phyloP scores from a whole-genome alignment of 2,329 filamentous ascomycete species.

The Fusarium domesticum region DNA sequence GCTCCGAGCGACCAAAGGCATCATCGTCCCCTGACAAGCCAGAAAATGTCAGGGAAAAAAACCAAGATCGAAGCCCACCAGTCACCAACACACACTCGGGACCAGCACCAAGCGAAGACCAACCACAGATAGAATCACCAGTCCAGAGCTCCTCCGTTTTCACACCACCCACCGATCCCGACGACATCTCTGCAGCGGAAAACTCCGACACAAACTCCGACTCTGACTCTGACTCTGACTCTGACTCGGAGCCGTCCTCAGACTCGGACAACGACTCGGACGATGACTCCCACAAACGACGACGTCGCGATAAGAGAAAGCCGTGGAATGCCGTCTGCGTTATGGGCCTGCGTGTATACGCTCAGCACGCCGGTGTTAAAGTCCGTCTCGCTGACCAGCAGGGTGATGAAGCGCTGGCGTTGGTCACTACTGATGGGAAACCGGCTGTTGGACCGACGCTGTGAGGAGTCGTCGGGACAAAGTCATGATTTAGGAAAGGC shows the following conservation, averaged over 20 bases:
- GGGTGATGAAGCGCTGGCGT: constrained; percentile 24
- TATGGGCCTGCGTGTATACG: constrained; percentile 39
- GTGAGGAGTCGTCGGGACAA: constrained; percentile 1
- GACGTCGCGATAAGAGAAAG: constrained; percentile 17
- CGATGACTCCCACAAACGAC: not conserved
- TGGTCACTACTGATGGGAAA: constrained; percentile 14
- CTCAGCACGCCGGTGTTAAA: constrained; percentile 34
- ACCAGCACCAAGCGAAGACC: constrained; percentile 4
- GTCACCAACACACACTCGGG: not conserved
- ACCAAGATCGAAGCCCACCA: not conserved
- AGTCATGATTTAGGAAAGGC: not conserved
- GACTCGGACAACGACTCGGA: constrained; percentile 20
- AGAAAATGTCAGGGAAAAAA: not conserved
- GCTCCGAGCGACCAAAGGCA: constrained; percentile 3
- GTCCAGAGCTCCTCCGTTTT: constrained; percentile 11
- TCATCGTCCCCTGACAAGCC: constrained; percentile 5
- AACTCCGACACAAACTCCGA: constrained; percentile 15
- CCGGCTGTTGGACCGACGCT: constrained; percentile 9
- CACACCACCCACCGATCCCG: constrained; percentile 16
- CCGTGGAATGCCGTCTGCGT: constrained; percentile 45
- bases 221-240: constrained; percentile 23
- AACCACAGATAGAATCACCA: constrained; percentile 8
- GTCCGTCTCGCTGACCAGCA: constrained; percentile 36
- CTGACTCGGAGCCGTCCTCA: constrained; percentile 17
- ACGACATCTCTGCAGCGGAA: constrained; percentile 10